A percentile compares a stretch with the other conserved stretches of the same genome.
Conservation (phyloP, 495 filamentous ascomycete species). For the Aspergillus wentii region DNA sequence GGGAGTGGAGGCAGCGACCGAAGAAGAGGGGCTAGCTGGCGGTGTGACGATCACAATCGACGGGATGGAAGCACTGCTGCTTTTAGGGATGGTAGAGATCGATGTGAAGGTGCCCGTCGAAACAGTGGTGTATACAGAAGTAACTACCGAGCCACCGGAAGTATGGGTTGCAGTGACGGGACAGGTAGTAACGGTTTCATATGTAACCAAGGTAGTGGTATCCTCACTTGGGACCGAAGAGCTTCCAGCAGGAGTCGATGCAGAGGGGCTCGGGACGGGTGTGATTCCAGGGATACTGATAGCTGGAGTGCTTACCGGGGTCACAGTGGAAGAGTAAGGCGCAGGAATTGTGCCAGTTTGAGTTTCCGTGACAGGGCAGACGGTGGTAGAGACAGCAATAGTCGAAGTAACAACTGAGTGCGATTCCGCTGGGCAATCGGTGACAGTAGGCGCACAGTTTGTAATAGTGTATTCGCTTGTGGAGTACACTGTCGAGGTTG, state of each 20-base stretch:
- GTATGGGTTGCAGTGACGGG: background rate
- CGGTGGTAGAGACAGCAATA: slow-evolving; percentile 47
- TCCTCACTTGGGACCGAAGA: slow-evolving; percentile 5
- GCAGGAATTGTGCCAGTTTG: too few relatives aligned
- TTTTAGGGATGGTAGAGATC: too few relatives aligned
- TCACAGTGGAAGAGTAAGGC: slow-evolving; percentile 1
- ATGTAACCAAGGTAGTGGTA: slow-evolving; percentile 11
- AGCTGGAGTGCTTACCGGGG: slow-evolving; percentile 8
- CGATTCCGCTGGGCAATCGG: too few relatives aligned
- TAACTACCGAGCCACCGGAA: background rate
- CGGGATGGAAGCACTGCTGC: slow-evolving; percentile 1
- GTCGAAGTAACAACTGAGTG: too few relatives aligned
- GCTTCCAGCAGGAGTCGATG: slow-evolving; percentile 2
- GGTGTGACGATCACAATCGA: background rate
- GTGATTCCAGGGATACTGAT: slow-evolving; percentile 36
- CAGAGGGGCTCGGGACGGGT: slow-evolving; percentile 4
- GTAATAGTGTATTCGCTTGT: too few relatives aligned
- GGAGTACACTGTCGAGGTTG: too few relatives aligned
- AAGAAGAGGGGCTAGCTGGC: slow-evolving; percentile 4
- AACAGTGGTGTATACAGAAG: background rate
- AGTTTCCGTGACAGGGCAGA: slow-evolving; percentile 42
- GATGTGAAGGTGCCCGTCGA: too few relatives aligned
- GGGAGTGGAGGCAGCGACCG: slow-evolving; percentile 1
- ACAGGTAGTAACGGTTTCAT: background rate
- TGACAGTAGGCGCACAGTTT: too few relatives aligned